Percentiles rank a stretch among this genome's conserved stretches.
phyloP scores from a whole-genome alignment of 768 basidiomycete species.

The Symmetrospora coprosmae region DNA sequence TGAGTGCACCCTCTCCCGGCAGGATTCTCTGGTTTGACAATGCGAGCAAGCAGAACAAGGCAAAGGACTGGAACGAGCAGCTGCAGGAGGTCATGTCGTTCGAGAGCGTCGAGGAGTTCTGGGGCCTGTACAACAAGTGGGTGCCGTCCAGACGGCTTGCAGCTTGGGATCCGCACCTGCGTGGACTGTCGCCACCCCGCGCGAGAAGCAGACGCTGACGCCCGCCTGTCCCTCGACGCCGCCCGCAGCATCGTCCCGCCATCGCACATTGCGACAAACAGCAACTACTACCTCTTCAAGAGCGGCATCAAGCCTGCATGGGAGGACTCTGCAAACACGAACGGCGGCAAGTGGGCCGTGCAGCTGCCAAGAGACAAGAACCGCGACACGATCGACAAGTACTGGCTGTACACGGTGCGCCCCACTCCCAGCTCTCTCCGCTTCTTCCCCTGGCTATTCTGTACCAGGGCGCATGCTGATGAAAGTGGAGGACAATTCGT shows the following conservation, averaged over 20 bases:
- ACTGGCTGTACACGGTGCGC: constrained; percentile 93
- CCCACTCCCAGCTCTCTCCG: neutral
- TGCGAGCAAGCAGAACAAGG: constrained; percentile 47
- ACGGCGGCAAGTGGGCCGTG: constrained; percentile 97
- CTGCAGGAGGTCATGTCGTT: constrained; percentile 92
- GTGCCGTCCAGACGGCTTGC: neutral
- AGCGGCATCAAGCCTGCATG: constrained; percentile 41
- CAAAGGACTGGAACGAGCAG: constrained; percentile 84
- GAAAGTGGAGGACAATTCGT: neutral
- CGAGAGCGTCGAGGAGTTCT: constrained; percentile 96
- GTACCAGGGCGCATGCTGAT: neutral
- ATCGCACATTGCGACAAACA: constrained; percentile 78
- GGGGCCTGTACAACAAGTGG: constrained; percentile 44
- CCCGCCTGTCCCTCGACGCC: constrained; percentile 36
- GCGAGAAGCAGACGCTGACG: too few species aligned
- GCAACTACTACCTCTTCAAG: constrained; percentile 99
- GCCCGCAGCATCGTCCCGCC: constrained; percentile 98
- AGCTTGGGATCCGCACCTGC: neutral
- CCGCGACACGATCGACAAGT: constrained; percentile 63
- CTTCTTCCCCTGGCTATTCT: neutral
- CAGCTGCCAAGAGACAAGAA: constrained; percentile 95
- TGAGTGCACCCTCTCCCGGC: neutral
- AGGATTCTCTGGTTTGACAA: constrained; percentile 99
- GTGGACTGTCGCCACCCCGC: neutral
- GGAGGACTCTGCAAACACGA: constrained; percentile 61